These are phyloP conservation scores for Barnettozyma sp. DNA, from an alignment of 805 yeast species.

Conservation along the genomic window DNA sequence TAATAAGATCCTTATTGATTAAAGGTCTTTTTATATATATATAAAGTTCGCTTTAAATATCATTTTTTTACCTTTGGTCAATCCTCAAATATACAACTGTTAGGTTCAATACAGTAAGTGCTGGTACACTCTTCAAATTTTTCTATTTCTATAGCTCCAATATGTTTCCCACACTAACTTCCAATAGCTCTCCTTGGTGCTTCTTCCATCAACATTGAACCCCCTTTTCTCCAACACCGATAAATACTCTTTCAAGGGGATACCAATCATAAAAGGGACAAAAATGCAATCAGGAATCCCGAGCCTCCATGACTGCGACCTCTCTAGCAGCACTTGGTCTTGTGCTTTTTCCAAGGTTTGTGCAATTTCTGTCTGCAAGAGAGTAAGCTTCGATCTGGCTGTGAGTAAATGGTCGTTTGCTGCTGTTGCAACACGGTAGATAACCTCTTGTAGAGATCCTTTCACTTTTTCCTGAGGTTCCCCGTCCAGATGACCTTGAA, in stretches of 20 bases:
- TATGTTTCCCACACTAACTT: conserved; percentile 24
- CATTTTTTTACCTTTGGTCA: too few species aligned
- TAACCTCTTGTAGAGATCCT: conserved; percentile 46
- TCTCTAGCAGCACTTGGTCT: conserved; percentile 24
- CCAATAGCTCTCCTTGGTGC: conserved; percentile 23
- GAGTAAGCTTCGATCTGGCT: conserved; percentile 48
- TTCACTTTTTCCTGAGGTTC: conserved; percentile 20
- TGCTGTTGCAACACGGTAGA: conserved; percentile 61
- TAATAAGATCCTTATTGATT: not conserved
- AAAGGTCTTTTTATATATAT: not conserved
- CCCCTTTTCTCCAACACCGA: conserved; percentile 52
- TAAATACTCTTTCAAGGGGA: conserved; percentile 60
- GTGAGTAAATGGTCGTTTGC: conserved; percentile 78
- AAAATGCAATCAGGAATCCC: conserved; percentile 57
- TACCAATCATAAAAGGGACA: conserved; percentile 59
- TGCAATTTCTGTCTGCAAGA: conserved; percentile 33
- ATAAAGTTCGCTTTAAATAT: too few species aligned
- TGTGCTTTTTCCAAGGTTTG: conserved; percentile 22
- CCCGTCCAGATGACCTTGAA: conserved; percentile 22
- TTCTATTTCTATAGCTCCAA: conserved; percentile 19
- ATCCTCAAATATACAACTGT: not conserved
- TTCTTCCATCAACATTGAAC: conserved; percentile 46
- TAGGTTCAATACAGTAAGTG: too few species aligned
- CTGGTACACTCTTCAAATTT: conserved; percentile 7
- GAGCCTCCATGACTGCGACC: conserved; percentile 33